Percentiles rank a stretch among this genome's conserved stretches.
Conservation (phyloP, 176 grass and related monocot genomes). For the Stipa capillata region DNA sequence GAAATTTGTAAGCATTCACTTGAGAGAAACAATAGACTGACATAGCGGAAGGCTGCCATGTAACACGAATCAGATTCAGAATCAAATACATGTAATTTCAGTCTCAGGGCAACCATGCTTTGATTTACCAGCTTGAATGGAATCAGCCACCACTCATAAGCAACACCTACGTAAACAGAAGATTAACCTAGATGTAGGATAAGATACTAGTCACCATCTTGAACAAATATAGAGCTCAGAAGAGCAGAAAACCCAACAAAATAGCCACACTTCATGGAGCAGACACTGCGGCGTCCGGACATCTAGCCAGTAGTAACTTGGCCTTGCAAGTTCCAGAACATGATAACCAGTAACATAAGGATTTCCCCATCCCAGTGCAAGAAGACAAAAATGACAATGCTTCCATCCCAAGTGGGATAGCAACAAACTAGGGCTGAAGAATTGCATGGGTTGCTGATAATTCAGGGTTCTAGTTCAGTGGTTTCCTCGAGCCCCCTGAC, state of each 20-base stretch:
- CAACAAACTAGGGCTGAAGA: background rate
- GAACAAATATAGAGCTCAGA: background rate
- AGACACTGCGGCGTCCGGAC: background rate
- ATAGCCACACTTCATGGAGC: background rate
- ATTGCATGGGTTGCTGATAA: background rate
- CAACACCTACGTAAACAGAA: background rate
- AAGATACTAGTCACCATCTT: background rate
- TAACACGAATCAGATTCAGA: slow-evolving; percentile 14
- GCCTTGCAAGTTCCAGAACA: slow-evolving; percentile 65
- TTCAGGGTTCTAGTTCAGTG: background rate
- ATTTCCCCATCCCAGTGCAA: slow-evolving; percentile 25
- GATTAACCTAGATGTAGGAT: slow-evolving; percentile 13
- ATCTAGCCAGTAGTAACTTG: background rate
- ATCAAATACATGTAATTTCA: background rate
- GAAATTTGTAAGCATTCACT: background rate
- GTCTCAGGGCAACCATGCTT: background rate
- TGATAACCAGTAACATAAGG: slow-evolving; percentile 31
- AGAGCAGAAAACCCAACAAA: background rate
- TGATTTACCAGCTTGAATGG: slow-evolving; percentile 2
- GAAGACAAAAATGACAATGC: background rate
- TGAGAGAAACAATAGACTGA: background rate
- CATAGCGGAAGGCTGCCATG: background rate
- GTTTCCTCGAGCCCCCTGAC: background rate
- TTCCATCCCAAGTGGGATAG: slow-evolving; percentile 21
- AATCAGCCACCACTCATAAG: background rate